These are phyloP conservation scores for Brassica juncea DNA, from an alignment of 345 rosid genomes.

Conservation along the genomic window DNA sequence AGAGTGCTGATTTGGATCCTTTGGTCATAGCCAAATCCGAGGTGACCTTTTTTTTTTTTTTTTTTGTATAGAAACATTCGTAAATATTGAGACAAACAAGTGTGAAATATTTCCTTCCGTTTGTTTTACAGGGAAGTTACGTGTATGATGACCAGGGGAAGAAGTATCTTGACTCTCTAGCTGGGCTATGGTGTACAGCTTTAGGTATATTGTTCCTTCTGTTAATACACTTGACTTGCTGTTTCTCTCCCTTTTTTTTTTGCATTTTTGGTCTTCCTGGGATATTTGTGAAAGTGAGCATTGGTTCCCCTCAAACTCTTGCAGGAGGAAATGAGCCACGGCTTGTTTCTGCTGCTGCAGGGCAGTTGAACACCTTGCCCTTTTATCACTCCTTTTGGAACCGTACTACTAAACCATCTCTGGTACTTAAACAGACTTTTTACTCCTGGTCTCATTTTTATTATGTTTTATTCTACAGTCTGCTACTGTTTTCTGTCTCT, in stretches of 20 bases:
- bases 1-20: conserved; percentile 71
- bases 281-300: background rate
- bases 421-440: conserved; percentile 49
- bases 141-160: conserved; percentile 75
- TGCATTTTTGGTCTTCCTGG: background rate
- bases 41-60: conserved; percentile 15
- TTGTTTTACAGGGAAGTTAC: conserved; percentile 67
- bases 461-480: background rate
- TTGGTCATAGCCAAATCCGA: conserved; percentile 81
- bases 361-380: conserved; percentile 75
- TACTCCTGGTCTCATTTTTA: background rate
- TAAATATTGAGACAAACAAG: background rate
- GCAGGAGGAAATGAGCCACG: conserved; percentile 92
- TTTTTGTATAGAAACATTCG: background rate
- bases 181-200: conserved; percentile 98
- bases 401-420: conserved; percentile 90
- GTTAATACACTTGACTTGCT: background rate
- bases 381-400: conserved; percentile 99
- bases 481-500: background rate
- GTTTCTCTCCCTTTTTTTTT: background rate
- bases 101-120: background rate
- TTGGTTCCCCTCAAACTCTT: conserved; percentile 19
- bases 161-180: conserved; percentile 94
- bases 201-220: conserved; percentile 50
- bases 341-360: conserved; percentile 81